Evolutionary conservation across 2,329 filamentous ascomycete genomes (phyloP).

Genomic region (Stagonosporopsis cucurbitacearum): DNA sequence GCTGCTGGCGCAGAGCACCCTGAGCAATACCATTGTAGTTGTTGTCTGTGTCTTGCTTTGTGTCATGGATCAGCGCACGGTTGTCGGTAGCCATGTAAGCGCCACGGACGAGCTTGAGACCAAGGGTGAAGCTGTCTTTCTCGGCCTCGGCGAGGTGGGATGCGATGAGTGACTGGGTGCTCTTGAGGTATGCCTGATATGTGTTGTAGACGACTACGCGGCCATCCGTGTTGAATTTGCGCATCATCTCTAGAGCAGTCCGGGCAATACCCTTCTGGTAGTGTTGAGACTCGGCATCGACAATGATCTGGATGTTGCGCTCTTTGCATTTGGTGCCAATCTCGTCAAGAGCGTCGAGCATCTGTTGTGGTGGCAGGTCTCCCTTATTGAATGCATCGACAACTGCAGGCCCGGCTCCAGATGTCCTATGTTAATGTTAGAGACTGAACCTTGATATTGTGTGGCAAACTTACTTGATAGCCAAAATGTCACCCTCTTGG

Average conservation of each 20-base stretch:
- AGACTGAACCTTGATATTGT: not conserved
- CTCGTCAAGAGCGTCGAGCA: slow-evolving; percentile 52
- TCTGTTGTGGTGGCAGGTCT: slow-evolving; percentile 49
- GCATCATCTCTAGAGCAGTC: slow-evolving; percentile 65
- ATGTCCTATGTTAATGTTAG: slow-evolving; percentile 43
- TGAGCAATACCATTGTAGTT: slow-evolving; percentile 73
- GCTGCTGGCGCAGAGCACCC: slow-evolving; percentile 51
- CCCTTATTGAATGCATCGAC: slow-evolving; percentile 48
- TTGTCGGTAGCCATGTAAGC: slow-evolving; percentile 63
- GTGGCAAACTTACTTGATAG: slow-evolving; percentile 33
- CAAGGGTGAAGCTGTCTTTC: slow-evolving; percentile 59
- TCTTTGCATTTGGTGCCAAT: slow-evolving; percentile 50
- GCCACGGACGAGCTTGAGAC: slow-evolving; percentile 64
- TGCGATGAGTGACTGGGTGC: slow-evolving; percentile 51
- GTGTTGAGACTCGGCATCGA: slow-evolving; percentile 57
- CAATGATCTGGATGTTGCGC: slow-evolving; percentile 53
- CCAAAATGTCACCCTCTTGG: slow-evolving; percentile 40
- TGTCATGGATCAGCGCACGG: slow-evolving; percentile 59
- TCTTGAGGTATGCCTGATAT: slow-evolving; percentile 64
- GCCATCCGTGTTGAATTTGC: slow-evolving; percentile 58
- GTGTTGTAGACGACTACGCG: slow-evolving; percentile 71
- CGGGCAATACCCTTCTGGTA: slow-evolving; percentile 50
- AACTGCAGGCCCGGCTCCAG: slow-evolving; percentile 53
- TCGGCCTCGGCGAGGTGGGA: slow-evolving; percentile 56
- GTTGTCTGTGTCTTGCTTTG: slow-evolving; percentile 61